Evolutionary conservation across 2,329 filamentous ascomycete species (phyloP).

Genomic region (Cercospora sojina): DNA sequence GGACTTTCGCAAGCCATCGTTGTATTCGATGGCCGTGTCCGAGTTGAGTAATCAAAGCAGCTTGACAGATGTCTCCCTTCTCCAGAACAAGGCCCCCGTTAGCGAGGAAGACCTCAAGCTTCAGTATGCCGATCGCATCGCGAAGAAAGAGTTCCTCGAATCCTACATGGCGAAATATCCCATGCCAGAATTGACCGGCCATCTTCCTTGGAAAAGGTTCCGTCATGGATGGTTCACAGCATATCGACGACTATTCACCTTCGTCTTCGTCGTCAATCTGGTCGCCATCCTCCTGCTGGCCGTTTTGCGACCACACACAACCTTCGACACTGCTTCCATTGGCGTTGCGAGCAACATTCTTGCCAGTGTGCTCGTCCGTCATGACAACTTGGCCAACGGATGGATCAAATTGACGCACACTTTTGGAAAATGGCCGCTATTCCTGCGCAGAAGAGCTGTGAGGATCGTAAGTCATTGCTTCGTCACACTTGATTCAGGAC

Average conservation of each 20-base stretch:
- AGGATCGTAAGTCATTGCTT: conserved; percentile 27
- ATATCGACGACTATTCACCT: conserved; percentile 37
- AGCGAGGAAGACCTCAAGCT: not conserved
- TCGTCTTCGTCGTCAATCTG: conserved; percentile 34
- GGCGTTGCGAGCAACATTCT: conserved; percentile 39
- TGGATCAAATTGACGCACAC: conserved; percentile 36
- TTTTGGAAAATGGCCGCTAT: conserved; percentile 17
- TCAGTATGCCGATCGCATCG: conserved; percentile 21
- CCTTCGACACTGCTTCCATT: conserved; percentile 22
- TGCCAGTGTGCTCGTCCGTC: conserved; percentile 39
- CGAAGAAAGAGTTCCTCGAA: conserved; percentile 29
- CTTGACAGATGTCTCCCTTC: not conserved
- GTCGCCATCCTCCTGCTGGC: conserved; percentile 28
- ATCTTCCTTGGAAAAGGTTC: conserved; percentile 26
- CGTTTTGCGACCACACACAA: conserved; percentile 3
- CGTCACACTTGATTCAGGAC: conserved; percentile 16
- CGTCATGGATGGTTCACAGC: conserved; percentile 35
- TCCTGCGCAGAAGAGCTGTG: conserved; percentile 3
- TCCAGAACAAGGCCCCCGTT: not conserved
- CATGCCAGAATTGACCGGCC: conserved; percentile 23
- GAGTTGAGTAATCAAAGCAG: not conserved
- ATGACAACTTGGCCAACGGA: conserved; percentile 44
- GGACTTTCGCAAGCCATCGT: not conserved
- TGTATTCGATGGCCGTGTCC: not conserved
- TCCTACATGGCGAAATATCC: conserved; percentile 23